Base-by-base conservation (phyloP, 2,329 filamentous ascomycete genomes). In the Botryotinia globosa region DNA sequence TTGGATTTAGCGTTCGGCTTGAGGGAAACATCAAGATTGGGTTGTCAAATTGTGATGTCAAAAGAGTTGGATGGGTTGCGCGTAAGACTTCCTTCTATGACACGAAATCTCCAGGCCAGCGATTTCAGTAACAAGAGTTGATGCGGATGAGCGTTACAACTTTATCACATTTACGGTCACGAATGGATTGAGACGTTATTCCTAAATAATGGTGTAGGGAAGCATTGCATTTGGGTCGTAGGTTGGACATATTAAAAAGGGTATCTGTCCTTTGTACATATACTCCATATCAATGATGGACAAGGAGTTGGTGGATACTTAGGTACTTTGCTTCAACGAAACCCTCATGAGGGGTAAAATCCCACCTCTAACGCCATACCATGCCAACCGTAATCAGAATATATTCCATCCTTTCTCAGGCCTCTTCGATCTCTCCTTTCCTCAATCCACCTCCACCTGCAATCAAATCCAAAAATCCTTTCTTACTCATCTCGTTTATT, bases 381-480 rank as follows among this genome's bases (percentile, higher is more conserved):
- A 73, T 72, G 65, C 56, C 68, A 39, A 37, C 65, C 22, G 63
- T 69, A 32, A 73, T 42, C 34, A 54, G 34, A 72, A 74, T 14
- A 71, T 61, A 54, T 68, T 67, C 42, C 39, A 62, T 45, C 32
- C 39, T 42, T 65, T 54, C 51, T 75, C 58, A 77, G n/a, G 79
- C 79, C 69, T 80, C 79, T 67, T 78, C 87, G 69, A 90, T 79
- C 7, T 82, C 85, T 10, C 86, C 85, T 82, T 88, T 89, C 79
- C 89, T 90, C 77, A 89, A 76, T 34, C 84, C 85, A 18, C 89
- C 88, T 32, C 88, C 88, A 3, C 86, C 87, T 6, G 89, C 88
- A 81, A 99, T 97, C 81, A 98, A 83, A 74, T 98, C 95, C 81
- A 99, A 83, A 84, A 98, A 99, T 0, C 95, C 94, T 84, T 98